A percentile compares a stretch with the other conserved stretches of the same genome.
Evolutionary conservation across 2,329 filamentous ascomycete species (phyloP).

Genomic region (Fusarium humuli): DNA sequence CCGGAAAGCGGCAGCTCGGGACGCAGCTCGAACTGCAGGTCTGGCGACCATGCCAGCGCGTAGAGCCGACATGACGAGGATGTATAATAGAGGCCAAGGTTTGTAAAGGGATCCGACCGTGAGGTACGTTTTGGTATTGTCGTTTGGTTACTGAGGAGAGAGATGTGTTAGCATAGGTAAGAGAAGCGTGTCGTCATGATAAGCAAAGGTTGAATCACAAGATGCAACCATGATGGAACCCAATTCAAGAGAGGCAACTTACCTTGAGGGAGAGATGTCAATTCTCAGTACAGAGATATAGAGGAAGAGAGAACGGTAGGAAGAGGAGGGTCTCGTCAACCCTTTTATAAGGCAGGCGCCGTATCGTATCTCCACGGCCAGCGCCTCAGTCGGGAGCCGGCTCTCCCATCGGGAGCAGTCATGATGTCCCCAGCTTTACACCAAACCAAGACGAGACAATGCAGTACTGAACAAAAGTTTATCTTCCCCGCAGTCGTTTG

Average conservation of each 20-base stretch:
- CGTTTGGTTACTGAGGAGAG: background rate
- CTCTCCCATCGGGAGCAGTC: conserved; percentile 17
- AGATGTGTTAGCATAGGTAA: background rate
- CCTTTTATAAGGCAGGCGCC: conserved; percentile 30
- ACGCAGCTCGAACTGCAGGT: conserved; percentile 33
- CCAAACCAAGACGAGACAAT: background rate
- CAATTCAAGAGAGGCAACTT: conserved; percentile 11
- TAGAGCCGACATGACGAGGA: conserved; percentile 47
- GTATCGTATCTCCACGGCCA: conserved; percentile 13
- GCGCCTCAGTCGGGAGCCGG: conserved; percentile 23
- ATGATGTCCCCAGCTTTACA: conserved; percentile 32
- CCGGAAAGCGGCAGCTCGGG: conserved; percentile 34
- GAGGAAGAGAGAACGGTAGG: background rate
- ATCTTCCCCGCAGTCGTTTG: conserved; percentile 33
- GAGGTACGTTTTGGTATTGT: conserved; percentile 1
- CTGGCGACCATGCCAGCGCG: conserved; percentile 46
- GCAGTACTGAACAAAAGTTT: conserved; percentile 21
- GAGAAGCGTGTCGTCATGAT: conserved; percentile 29
- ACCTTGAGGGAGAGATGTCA: conserved; percentile 7
- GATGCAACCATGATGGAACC: conserved; percentile 11
- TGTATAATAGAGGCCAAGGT: conserved; percentile 1
- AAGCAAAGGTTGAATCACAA: conserved; percentile 13
- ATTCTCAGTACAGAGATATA: background rate
- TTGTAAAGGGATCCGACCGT: background rate
- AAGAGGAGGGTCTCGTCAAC: conserved; percentile 4